Evolutionary conservation across 2,329 filamentous ascomycete species (phyloP).

Genomic region (Aspergillus sp.): DNA sequence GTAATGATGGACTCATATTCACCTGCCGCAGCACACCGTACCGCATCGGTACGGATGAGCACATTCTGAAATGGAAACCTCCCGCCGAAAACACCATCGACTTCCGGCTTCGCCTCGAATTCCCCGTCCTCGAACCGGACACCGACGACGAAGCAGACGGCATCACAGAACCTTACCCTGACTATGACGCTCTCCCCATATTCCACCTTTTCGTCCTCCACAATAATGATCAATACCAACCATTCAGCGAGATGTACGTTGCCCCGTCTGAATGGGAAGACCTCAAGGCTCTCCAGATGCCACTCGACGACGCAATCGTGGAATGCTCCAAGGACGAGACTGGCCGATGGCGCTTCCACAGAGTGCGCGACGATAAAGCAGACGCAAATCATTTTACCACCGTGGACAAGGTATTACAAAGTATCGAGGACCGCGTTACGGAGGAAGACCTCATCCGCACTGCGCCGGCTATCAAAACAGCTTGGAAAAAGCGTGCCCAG

Average conservation of each 20-base stretch:
- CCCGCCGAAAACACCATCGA: conserved; percentile 94
- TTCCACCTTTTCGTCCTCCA: conserved; percentile 71
- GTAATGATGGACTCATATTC: conserved; percentile 96
- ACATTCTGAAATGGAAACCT: conserved; percentile 98
- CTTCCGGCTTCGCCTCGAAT: conserved; percentile 76
- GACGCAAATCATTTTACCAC: conserved; percentile 87
- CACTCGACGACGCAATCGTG: conserved; percentile 82
- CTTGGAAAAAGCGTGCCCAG: conserved; percentile 69
- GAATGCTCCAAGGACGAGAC: conserved; percentile 81
- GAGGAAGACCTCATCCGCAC: conserved; percentile 74
- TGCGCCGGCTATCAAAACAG: conserved; percentile 70
- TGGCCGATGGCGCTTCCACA: conserved; percentile 78
- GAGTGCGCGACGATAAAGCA: conserved; percentile 88
- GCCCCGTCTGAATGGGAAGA: conserved; percentile 78
- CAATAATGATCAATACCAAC: conserved; percentile 63
- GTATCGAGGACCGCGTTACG: conserved; percentile 81
- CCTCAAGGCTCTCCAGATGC: conserved; percentile 70
- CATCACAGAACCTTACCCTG: conserved; percentile 61
- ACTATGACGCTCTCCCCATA: conserved; percentile 78
- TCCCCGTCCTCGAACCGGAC: conserved; percentile 69
- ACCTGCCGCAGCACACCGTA: conserved; percentile 89
- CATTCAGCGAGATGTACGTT: conserved; percentile 67
- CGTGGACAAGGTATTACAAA: conserved; percentile 82
- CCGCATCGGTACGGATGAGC: conserved; percentile 82
- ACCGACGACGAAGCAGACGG: conserved; percentile 67